Evolutionary conservation across 1,139 yeast species (phyloP).

Genomic region (Saccharomyces hybrid): DNA sequence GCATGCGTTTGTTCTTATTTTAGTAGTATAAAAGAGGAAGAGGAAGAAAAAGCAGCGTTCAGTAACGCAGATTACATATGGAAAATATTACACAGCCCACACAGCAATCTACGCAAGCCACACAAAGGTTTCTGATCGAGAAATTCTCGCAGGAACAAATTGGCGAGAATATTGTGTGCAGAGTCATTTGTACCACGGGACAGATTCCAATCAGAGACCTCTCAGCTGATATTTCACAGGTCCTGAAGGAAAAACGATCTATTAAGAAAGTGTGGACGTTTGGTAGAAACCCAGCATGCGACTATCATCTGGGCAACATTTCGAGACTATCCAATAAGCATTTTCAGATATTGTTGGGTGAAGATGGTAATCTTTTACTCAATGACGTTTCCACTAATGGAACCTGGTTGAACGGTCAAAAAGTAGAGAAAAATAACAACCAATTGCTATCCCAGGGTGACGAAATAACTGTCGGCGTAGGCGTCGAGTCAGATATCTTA

Average conservation of each 20-base stretch:
- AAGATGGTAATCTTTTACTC: conserved; percentile 52
- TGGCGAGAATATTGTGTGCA: conserved; percentile 39
- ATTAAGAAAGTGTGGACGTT: conserved; percentile 56
- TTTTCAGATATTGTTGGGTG: conserved; percentile 57
- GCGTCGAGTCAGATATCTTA: conserved; percentile 70
- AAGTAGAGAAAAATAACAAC: conserved; percentile 71
- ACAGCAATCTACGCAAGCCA: conserved; percentile 63
- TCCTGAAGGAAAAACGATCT: conserved; percentile 19
- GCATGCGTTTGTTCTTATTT: not conserved
- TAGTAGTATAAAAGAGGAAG: not conserved
- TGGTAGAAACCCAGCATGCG: conserved; percentile 63
- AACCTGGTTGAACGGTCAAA: conserved; percentile 68
- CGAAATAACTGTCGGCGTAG: conserved; percentile 84
- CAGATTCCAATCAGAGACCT: conserved; percentile 44
- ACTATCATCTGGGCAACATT: conserved; percentile 56
- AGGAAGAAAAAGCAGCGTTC: not conserved
- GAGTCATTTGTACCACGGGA: conserved; percentile 64
- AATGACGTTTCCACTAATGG: conserved; percentile 84
- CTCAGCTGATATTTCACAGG: conserved; percentile 33
- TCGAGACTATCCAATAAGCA: conserved; percentile 73
- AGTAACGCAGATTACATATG: conserved; percentile 8
- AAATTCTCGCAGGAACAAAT: conserved; percentile 36
- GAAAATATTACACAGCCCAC: conserved; percentile 40
- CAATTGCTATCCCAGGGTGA: conserved; percentile 87
- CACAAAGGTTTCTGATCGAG: conserved; percentile 35